These are phyloP conservation scores for Amauroascus verrucosus DNA, from an alignment of 2,329 filamentous ascomycete species.

Conservation along the genomic window DNA sequence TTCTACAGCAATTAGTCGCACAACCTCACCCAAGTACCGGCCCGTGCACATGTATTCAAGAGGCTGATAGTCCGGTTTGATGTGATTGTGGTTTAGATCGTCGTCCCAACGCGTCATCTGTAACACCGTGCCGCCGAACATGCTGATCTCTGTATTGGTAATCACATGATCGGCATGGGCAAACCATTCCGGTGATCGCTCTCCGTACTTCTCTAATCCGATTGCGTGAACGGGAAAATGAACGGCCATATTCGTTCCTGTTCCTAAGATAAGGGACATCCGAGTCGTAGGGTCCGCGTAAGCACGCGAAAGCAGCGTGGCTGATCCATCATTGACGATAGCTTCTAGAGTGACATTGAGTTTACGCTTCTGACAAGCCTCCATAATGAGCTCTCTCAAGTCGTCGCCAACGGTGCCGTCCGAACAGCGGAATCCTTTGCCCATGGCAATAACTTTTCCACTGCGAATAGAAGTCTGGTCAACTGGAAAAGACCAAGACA, in stretches of 20 bases:
- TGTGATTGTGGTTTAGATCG: constrained; percentile 46
- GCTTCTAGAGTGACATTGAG: constrained; percentile 51
- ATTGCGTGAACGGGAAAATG: constrained; percentile 49
- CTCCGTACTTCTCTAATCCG: constrained; percentile 46
- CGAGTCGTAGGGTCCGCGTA: constrained; percentile 52
- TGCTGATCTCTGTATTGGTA: constrained; percentile 56
- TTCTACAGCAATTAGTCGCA: constrained; percentile 51
- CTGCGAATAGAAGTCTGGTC: constrained; percentile 52
- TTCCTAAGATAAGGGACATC: constrained; percentile 55
- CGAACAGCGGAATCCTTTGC: constrained; percentile 54
- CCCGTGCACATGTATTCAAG: constrained; percentile 56
- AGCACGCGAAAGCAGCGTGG: constrained; percentile 51
- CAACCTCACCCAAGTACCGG: constrained; percentile 54
- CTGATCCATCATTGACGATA: constrained; percentile 55
- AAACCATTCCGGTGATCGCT: constrained; percentile 46
- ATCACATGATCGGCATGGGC: constrained; percentile 50
- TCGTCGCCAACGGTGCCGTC: constrained; percentile 51
- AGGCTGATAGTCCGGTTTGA: constrained; percentile 53
- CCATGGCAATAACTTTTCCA: constrained; percentile 52
- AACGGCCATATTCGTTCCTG: constrained; percentile 55
- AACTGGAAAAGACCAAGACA: constrained; percentile 58
- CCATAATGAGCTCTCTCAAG: constrained; percentile 49
- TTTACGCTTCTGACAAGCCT: constrained; percentile 44
- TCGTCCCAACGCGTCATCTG: constrained; percentile 54
- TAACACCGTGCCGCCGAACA: constrained; percentile 52